Evolutionary conservation across 306 rosid species (phyloP), one percentile per base, ranked within the genome.

Genomic region (Trifolium repens): DNA sequence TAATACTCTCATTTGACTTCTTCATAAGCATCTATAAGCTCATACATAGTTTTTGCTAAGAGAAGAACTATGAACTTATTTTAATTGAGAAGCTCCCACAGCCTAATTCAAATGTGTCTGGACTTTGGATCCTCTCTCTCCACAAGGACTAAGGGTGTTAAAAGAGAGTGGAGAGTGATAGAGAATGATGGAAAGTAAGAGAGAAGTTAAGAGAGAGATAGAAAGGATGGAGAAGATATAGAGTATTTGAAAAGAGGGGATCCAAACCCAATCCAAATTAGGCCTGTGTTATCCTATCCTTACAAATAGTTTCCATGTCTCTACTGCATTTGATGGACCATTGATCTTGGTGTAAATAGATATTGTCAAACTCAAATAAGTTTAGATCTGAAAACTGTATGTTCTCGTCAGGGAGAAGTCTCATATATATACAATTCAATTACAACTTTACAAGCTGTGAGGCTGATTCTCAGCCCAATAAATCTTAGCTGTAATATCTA

Each of bases 251-350:
- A 50, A 15, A 15, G 19, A 47, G 2, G 2, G 55, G 17, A 50
- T 50, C 55, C 55, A 50, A 15, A 50, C n/a, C 22, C 22, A n/a
- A 15, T 50, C 55, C 22, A n/a, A 50, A 50, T 50, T 50, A 50
- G 55, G 55, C 55, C 19, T 49, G 19, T 49, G 55, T 50, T 50
- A n/a, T n/a, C 22, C 19, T n/a, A 14, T 50, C 22, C 22, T n/a
- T 50, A 16, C 22, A 50, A n/a, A 50, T 50, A n/a, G 55, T 50
- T 50, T 19, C 7, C 42, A 26, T 66, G 72, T 50, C 71, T 66
- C 55, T 50, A 39, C 61, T 49, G 64, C 37, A 58, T 49, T 26
- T 19, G 35, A 58, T 72, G 68, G 82, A 50, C 39, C 71, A 57
- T 7, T 26, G 74, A 44, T 26, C 49, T 11, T 24, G 71, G 39